A percentile compares a stretch with the other conserved stretches of the same genome.
Conservation (phyloP, 2,329 filamentous ascomycete genomes). For the Rutstroemia sp. region DNA sequence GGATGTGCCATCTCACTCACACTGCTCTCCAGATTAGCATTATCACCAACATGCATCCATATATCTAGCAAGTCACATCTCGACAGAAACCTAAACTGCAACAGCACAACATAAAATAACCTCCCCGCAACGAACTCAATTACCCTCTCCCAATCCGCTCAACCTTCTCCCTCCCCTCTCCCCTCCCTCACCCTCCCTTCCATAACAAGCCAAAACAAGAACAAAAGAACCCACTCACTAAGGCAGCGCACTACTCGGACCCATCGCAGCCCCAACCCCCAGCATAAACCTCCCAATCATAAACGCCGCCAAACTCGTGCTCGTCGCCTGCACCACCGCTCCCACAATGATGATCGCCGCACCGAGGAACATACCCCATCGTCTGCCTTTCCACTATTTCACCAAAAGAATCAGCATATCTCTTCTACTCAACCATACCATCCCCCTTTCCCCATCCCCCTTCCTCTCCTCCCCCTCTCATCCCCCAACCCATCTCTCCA, state of each 20-base stretch:
- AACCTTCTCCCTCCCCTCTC: no score
- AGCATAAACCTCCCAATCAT: constrained; percentile 48
- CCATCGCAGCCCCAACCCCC: constrained; percentile 28
- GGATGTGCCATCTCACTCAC: constrained; percentile 38
- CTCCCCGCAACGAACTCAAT: no score
- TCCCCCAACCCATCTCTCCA: no score
- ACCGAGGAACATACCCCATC: constrained; percentile 16
- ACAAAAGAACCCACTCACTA: background rate
- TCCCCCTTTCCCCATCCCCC: background rate
- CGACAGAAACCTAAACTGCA: no score
- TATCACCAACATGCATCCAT: no score
- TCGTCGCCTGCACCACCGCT: constrained; percentile 18
- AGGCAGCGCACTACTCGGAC: constrained; percentile 5
- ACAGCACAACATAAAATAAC: no score
- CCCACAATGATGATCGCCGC: constrained; percentile 15
- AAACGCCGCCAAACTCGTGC: constrained; percentile 32
- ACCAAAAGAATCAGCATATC: background rate
- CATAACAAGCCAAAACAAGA: no score
- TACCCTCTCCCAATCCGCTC: no score
- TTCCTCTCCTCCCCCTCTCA: background rate
- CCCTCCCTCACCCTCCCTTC: no score
- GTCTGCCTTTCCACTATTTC: constrained; percentile 6
- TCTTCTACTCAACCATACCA: no score
- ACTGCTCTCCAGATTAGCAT: constrained; percentile 27
- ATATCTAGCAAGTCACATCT: background rate